These are phyloP conservation scores for Rosa persica DNA, from an alignment of 306 rosid species.

Conservation along the genomic window DNA sequence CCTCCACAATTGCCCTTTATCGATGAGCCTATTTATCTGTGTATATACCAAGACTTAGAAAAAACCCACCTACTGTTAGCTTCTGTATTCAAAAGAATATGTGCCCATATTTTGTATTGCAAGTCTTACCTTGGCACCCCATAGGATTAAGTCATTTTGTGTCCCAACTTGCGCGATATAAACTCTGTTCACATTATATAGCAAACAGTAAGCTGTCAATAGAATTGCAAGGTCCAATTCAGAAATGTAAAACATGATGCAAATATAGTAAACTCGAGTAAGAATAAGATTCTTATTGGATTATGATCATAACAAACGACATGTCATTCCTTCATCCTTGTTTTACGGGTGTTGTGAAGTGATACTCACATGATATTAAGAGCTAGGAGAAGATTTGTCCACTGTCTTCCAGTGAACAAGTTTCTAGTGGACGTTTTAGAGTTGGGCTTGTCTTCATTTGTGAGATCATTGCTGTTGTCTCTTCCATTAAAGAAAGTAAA, in stretches of 20 bases:
- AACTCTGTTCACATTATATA: constrained; percentile 45
- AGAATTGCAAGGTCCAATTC: too few relatives aligned
- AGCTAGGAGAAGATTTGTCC: constrained; percentile 80
- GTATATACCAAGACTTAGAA: not conserved
- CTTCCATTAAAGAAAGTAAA: constrained; percentile 57
- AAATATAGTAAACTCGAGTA: too few relatives aligned
- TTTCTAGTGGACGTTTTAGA: constrained; percentile 36
- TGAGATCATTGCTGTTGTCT: constrained; percentile 38
- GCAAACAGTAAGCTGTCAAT: not conserved
- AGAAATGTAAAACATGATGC: too few relatives aligned
- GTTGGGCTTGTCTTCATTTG: constrained; percentile 41
- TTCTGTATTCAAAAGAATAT: not conserved
- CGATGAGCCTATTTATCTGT: constrained; percentile 73
- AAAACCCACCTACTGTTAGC: not conserved
- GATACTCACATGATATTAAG: constrained; percentile 56
- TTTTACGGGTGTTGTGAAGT: too few relatives aligned
- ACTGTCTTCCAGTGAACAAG: constrained; percentile 53
- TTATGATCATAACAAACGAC: too few relatives aligned
- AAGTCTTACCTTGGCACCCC: constrained; percentile 90
- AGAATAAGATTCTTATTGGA: too few relatives aligned
- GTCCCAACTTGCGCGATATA: constrained; percentile 70
- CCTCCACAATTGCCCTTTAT: constrained; percentile 89
- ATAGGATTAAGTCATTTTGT: constrained; percentile 61
- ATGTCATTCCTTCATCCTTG: too few relatives aligned
- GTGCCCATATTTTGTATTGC: constrained; percentile 12